Evolutionary conservation across 495 filamentous ascomycete genomes (phyloP).

Genomic region (Parathielavia hyrcaniae): DNA sequence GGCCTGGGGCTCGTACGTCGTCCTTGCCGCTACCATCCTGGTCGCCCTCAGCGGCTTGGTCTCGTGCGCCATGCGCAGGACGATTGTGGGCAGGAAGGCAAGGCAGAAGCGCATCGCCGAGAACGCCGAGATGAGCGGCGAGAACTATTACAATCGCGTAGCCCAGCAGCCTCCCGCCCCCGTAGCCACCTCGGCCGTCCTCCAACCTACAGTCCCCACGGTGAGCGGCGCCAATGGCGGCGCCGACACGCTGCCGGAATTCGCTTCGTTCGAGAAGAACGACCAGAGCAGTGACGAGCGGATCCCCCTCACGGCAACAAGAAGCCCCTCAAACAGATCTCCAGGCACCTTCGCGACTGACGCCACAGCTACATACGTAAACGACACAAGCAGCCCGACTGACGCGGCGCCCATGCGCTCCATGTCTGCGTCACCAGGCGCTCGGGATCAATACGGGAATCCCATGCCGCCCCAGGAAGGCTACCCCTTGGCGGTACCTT

Average conservation of each 20-base stretch:
- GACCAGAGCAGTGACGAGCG: slow-evolving; percentile 66
- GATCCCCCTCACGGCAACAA: slow-evolving; percentile 67
- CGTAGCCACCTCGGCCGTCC: slow-evolving; percentile 34
- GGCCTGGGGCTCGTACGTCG: slow-evolving; percentile 91
- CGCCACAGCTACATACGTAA: slow-evolving; percentile 25
- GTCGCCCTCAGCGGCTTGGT: slow-evolving; percentile 77
- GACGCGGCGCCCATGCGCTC: slow-evolving; percentile 29
- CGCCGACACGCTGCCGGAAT: slow-evolving; percentile 60
- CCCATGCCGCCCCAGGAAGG: slow-evolving; percentile 46
- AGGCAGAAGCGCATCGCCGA: slow-evolving; percentile 84
- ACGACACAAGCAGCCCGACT: slow-evolving; percentile 31
- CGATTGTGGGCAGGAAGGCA: slow-evolving; percentile 85
- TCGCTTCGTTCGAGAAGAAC: slow-evolving; percentile 72
- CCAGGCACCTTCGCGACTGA: slow-evolving; percentile 35
- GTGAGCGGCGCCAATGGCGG: slow-evolving; percentile 46
- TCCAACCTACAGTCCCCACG: slow-evolving; percentile 51
- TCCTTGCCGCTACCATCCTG: slow-evolving; percentile 82
- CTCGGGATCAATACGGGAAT: slow-evolving; percentile 65
- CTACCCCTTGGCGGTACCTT: slow-evolving; percentile 54
- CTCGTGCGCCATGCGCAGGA: slow-evolving; percentile 95
- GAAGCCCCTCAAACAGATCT: slow-evolving; percentile 49
- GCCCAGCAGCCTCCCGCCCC: slow-evolving; percentile 44
- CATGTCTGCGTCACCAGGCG: slow-evolving; percentile 32
- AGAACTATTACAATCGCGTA: slow-evolving; percentile 80
- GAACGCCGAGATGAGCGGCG: slow-evolving; percentile 91